These are phyloP conservation scores for Chaetomidium leptoderma DNA, from an alignment of 495 filamentous ascomycete genomes.

Conservation along the genomic window DNA sequence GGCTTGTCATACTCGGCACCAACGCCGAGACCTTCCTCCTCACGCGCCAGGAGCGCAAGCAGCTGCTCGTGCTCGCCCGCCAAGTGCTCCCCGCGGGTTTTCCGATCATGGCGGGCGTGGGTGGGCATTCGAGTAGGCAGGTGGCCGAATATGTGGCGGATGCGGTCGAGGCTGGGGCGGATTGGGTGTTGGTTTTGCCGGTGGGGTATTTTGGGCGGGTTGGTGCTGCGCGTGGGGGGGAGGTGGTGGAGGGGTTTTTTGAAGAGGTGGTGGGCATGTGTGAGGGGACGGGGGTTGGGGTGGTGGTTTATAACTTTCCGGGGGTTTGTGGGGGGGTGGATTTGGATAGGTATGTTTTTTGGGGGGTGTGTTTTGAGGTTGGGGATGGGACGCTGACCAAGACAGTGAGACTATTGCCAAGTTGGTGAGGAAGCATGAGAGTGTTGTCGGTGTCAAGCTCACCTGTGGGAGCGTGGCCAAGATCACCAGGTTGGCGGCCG, in stretches of 20 bases:
- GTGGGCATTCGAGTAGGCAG: slow-evolving; percentile 62
- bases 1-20: slow-evolving; percentile 59
- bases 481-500: slow-evolving; percentile 46
- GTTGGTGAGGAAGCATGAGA: slow-evolving; percentile 46
- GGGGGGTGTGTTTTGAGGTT: background rate
- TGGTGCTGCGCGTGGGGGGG: slow-evolving; percentile 46
- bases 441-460: slow-evolving; percentile 60
- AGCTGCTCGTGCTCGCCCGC: slow-evolving; percentile 51
- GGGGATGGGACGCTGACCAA: background rate
- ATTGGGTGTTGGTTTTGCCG: slow-evolving; percentile 59
- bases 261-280: slow-evolving; percentile 46
- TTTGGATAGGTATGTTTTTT: slow-evolving; percentile 39
- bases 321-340: slow-evolving; percentile 69
- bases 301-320: slow-evolving; percentile 70
- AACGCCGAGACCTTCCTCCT: slow-evolving; percentile 65
- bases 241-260: slow-evolving; percentile 59
- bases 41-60: slow-evolving; percentile 54
- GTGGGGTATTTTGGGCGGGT: slow-evolving; percentile 56
- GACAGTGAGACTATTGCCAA: slow-evolving; percentile 52
- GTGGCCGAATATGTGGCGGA: slow-evolving; percentile 56
- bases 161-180: slow-evolving; percentile 53
- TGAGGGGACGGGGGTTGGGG: slow-evolving; percentile 46
- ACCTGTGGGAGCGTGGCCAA: slow-evolving; percentile 69
- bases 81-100: slow-evolving; percentile 47
- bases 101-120: slow-evolving; percentile 60